These are phyloP conservation scores for Polychaeton citri DNA, from an alignment of 2,329 filamentous ascomycete genomes.

Conservation along the genomic window DNA sequence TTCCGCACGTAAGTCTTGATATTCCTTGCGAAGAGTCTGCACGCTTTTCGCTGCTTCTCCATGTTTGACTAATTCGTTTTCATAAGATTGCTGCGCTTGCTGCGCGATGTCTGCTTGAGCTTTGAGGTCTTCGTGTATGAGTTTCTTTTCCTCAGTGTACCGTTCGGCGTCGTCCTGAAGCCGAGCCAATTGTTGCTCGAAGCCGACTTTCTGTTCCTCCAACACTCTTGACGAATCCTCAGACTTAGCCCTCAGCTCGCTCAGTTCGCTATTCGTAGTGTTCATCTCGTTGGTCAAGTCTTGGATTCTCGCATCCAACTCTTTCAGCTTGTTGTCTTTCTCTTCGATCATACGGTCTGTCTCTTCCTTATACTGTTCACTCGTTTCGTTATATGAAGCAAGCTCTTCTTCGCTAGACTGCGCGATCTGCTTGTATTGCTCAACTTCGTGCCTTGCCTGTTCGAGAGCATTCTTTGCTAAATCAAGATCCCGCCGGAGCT, in stretches of 20 bases:
- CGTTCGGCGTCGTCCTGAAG: conserved; percentile 75
- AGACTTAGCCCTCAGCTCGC: conserved; percentile 64
- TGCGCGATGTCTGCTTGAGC: conserved; percentile 88
- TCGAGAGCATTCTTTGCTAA: conserved; percentile 69
- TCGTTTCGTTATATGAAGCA: conserved; percentile 61
- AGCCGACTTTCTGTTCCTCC: conserved; percentile 67
- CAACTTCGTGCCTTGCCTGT: conserved; percentile 64
- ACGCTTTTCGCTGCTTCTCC: conserved; percentile 83
- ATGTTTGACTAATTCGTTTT: conserved; percentile 86
- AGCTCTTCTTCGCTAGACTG: conserved; percentile 80
- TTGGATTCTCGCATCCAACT: conserved; percentile 70
- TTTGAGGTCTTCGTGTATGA: conserved; percentile 82
- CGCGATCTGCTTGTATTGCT: conserved; percentile 74
- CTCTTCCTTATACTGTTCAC: conserved; percentile 80
- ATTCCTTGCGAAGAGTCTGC: conserved; percentile 63
- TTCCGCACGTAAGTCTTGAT: conserved; percentile 70
- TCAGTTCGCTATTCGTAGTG: conserved; percentile 70
- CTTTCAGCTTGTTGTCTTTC: conserved; percentile 66
- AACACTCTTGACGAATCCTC: conserved; percentile 56
- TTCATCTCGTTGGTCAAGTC: conserved; percentile 73
- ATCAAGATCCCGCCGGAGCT: conserved; percentile 78
- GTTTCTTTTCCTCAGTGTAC: conserved; percentile 64
- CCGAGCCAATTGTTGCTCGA: conserved; percentile 66
- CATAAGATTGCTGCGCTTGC: conserved; percentile 88
- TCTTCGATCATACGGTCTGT: conserved; percentile 62